phyloP scores from a whole-genome alignment of 2,329 filamentous ascomycete genomes.

The Emmonsiellopsis sp. region DNA sequence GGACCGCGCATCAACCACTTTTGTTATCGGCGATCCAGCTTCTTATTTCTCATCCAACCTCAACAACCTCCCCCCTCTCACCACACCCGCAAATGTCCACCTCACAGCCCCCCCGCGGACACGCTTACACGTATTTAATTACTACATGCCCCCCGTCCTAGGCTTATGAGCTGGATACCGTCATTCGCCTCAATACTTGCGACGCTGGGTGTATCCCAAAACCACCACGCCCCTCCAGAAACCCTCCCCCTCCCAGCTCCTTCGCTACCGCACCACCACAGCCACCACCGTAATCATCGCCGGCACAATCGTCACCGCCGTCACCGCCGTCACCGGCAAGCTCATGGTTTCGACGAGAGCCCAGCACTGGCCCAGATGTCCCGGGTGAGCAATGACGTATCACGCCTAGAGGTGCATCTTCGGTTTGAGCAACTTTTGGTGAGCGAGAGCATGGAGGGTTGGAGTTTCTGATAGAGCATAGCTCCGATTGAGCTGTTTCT shows the following conservation, averaged over 20 bases:
- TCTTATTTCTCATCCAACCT: too few species aligned
- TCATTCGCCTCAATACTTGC: too few species aligned
- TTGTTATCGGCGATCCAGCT: neutral
- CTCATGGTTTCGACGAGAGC: slow-evolving; percentile 1
- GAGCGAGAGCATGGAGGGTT: too few species aligned
- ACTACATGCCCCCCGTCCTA: neutral
- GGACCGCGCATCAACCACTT: neutral
- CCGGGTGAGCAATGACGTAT: slow-evolving; percentile 14
- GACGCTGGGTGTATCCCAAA: too few species aligned
- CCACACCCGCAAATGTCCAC: neutral
- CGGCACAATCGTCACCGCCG: neutral
- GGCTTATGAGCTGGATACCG: neutral
- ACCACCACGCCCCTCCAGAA: neutral
- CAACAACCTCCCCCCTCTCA: too few species aligned
- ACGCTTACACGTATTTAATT: neutral
- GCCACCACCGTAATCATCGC: neutral
- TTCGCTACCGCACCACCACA: neutral
- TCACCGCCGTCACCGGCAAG: neutral
- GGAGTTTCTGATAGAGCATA: too few species aligned
- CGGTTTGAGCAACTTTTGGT: neutral
- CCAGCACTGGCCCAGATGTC: slow-evolving; percentile 15
- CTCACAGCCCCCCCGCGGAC: neutral
- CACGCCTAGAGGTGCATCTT: slow-evolving; percentile 1
- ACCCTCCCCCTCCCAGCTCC: too few species aligned
- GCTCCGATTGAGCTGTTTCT: too few species aligned